Evolutionary conservation across 805 yeast species (phyloP).

Genomic region (Kockiozyma suomiensis): DNA sequence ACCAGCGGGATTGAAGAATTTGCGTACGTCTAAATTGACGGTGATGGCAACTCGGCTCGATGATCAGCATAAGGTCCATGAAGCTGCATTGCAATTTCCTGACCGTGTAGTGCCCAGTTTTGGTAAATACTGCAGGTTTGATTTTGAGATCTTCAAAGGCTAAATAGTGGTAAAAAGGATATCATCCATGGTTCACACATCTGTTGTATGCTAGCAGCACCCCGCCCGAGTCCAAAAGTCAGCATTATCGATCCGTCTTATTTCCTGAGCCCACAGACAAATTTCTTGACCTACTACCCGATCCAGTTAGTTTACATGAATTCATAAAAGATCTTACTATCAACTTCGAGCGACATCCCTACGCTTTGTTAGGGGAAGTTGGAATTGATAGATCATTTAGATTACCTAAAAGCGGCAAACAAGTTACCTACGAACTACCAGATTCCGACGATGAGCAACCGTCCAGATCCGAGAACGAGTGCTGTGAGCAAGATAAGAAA

Average conservation of each 20-base stretch:
- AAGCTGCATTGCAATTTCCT: conserved; percentile 36
- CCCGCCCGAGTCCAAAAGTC: conserved; percentile 42
- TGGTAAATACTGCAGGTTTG: conserved; percentile 33
- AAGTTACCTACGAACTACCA: conserved; percentile 55
- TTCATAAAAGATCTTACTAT: conserved; percentile 44
- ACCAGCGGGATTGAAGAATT: conserved; percentile 16
- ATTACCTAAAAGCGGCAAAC: conserved; percentile 52
- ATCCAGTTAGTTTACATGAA: conserved; percentile 53
- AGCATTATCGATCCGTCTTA: conserved; percentile 63
- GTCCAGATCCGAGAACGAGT: neutral
- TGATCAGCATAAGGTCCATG: conserved; percentile 42
- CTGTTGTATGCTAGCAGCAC: conserved; percentile 49
- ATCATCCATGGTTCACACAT: conserved; percentile 93
- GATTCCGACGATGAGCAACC: conserved; percentile 8
- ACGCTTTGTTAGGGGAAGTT: conserved; percentile 79
- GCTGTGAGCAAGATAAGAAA: conserved; percentile 4
- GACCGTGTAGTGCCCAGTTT: conserved; percentile 44
- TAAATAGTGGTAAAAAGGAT: conserved; percentile 48
- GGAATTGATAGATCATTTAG: conserved; percentile 82
- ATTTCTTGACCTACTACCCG: conserved; percentile 58
- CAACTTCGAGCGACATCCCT: conserved; percentile 41
- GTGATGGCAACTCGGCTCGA: conserved; percentile 45
- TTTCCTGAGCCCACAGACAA: conserved; percentile 43
- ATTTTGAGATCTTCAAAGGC: neutral
- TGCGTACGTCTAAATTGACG: conserved; percentile 36